phyloP scores from a whole-genome alignment of 169 alveolate species.

The Fabrea salina region DNA sequence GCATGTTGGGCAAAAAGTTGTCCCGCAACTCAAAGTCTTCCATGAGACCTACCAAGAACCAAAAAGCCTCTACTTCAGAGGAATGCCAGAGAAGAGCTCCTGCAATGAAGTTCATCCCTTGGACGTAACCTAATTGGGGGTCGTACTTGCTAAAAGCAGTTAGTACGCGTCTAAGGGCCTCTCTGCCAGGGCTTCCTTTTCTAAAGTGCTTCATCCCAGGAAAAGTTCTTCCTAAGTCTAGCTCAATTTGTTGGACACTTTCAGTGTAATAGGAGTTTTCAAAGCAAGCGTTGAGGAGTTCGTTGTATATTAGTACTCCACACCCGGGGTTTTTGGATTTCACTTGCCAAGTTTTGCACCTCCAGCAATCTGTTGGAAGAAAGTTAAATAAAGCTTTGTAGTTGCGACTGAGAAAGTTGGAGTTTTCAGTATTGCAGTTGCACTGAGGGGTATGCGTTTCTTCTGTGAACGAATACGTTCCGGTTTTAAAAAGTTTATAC shows the following conservation, averaged over 20 bases:
- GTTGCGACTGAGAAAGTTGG: too few relatives aligned
- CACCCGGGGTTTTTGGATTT: too few relatives aligned
- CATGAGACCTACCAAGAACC: conserved; percentile 47
- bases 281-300: too few relatives aligned
- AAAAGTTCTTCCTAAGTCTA: conserved; percentile 44
- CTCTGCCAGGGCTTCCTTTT: conserved; percentile 16
- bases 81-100: conserved; percentile 53
- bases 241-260: neutral
- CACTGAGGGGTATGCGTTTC: too few relatives aligned
- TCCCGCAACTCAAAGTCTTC: conserved; percentile 58
- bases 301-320: too few relatives aligned
- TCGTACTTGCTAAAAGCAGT: conserved; percentile 33
- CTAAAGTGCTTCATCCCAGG: conserved; percentile 34
- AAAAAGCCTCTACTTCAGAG: conserved; percentile 46
- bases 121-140: conserved; percentile 47
- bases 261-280: too few relatives aligned
- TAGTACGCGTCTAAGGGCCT: conserved; percentile 30
- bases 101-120: conserved; percentile 66
- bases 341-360: too few relatives aligned
- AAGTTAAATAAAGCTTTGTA: too few relatives aligned
- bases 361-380: too few relatives aligned
- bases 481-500: too few relatives aligned
- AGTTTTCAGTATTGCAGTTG: too few relatives aligned
- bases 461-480: too few relatives aligned
- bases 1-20: conserved; percentile 35